phyloP scores from a whole-genome alignment of 768 basidiomycete genomes.

The Mycena alexandri region DNA sequence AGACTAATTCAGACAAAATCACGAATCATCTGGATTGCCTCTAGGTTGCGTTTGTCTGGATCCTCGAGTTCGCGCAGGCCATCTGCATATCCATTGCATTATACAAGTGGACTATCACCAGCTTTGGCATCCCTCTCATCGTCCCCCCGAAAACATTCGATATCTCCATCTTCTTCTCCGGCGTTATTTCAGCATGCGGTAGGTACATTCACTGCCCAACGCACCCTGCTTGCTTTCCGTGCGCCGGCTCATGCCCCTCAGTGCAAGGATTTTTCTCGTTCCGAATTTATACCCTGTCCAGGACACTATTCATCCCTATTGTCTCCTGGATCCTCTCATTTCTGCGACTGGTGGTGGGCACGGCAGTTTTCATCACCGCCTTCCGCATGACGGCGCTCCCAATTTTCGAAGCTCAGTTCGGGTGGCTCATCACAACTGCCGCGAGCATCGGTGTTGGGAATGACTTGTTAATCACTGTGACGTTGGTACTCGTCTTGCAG shows the following conservation, averaged over 20 bases:
- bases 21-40: background rate
- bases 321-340: background rate
- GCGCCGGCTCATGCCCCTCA: background rate
- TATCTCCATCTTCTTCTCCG: background rate
- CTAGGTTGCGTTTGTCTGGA: constrained; percentile 7
- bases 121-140: background rate
- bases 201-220: no score
- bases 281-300: background rate
- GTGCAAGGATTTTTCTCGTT: constrained; percentile 6
- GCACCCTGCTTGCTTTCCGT: no score
- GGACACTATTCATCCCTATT: background rate
- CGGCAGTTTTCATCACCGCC: background rate
- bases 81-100: background rate
- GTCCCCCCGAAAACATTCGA: background rate
- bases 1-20: background rate
- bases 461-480: background rate
- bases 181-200: constrained; percentile 7
- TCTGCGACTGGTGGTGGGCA: background rate
- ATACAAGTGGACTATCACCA: background rate
- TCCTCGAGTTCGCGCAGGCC: constrained; percentile 1
- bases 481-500: background rate
- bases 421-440: background rate
- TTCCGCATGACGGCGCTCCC: background rate
- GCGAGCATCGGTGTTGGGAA: constrained; percentile 1
- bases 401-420: background rate